Conservation (phyloP, 23 red algal genomes). For the Gracilaria vermiculophylla region DNA sequence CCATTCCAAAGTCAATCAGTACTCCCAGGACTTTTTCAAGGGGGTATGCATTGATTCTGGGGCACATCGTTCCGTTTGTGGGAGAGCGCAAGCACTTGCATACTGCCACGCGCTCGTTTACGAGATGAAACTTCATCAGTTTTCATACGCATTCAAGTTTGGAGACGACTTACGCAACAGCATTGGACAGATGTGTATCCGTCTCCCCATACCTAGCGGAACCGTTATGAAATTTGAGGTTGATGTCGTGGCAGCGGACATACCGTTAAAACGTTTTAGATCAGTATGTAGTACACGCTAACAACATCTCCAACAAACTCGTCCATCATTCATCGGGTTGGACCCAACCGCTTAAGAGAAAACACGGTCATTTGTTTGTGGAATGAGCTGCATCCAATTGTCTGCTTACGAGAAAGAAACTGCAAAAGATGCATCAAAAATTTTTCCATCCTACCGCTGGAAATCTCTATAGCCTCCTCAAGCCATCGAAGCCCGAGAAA, state of each 20-base stretch:
- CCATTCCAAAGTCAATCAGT: neutral
- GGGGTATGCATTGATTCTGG: constrained; percentile 19
- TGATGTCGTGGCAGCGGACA: neutral
- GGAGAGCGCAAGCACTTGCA: neutral
- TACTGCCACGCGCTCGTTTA: neutral
- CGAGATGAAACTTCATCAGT: neutral
- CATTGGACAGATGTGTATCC: neutral
- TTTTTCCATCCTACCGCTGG: constrained; percentile 7
- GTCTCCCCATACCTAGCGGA: neutral
- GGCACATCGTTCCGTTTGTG: neutral
- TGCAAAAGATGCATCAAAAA: neutral
- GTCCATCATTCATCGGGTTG: neutral
- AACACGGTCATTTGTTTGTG: neutral
- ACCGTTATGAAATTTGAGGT: neutral
- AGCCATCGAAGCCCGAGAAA: neutral
- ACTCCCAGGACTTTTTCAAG: neutral
- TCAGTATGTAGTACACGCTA: neutral
- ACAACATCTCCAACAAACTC: constrained; percentile 18
- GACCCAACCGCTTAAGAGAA: neutral
- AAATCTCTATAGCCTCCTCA: neutral
- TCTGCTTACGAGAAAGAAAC: neutral
- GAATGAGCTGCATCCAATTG: neutral
- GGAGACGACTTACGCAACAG: constrained; percentile 1
- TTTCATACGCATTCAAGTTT: neutral
- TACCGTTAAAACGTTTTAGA: neutral